Percentiles rank a stretch among this genome's conserved stretches.
phyloP scores from a whole-genome alignment of 2,329 filamentous ascomycete genomes.

The Fusarium protoensiforme region DNA sequence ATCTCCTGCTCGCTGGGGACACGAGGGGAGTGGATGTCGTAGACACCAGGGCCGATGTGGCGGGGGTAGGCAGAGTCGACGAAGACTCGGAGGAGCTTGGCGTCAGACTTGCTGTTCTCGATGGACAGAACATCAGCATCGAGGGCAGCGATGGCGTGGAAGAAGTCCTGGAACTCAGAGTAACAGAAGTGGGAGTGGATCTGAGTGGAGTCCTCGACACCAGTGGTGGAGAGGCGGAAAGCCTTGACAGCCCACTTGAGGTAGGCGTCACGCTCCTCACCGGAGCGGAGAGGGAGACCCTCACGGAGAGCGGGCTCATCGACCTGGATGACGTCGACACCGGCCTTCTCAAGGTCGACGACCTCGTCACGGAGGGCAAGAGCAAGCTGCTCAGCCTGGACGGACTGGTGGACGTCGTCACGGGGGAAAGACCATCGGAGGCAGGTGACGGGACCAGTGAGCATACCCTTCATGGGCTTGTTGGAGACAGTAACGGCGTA shows the following conservation, averaged over 20 bases:
- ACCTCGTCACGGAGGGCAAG: conserved; percentile 99
- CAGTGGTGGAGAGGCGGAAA: conserved; percentile 95
- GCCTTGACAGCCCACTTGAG: conserved; percentile 97
- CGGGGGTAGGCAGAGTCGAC: conserved; percentile 96
- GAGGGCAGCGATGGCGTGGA: conserved; percentile 98
- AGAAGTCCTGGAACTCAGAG: conserved; percentile 99
- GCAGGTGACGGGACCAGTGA: conserved; percentile 98
- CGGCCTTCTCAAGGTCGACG: conserved; percentile 95
- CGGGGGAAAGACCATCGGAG: conserved; percentile 99
- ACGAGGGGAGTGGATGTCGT: conserved; percentile 99
- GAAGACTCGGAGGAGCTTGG: conserved; percentile 98
- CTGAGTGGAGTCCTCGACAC: conserved; percentile 95
- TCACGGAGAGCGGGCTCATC: conserved; percentile 99
- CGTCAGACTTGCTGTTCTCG: conserved; percentile 99
- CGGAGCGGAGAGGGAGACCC: conserved; percentile 95
- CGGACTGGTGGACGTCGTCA: conserved; percentile 98
- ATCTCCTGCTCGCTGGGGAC: conserved; percentile 98
- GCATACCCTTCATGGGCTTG: conserved; percentile 99
- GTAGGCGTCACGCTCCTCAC: conserved; percentile 96
- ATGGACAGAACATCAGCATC: conserved; percentile 99
- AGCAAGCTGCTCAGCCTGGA: conserved; percentile 98
- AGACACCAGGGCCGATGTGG: conserved; percentile 99
- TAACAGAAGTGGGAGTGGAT: conserved; percentile 99
- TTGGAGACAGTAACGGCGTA: conserved; percentile 95
- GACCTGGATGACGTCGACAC: conserved; percentile 98